Evolutionary conservation across 1,284 basidiomycete genomes (phyloP).

Genomic region (Chondrostereum purpureum): DNA sequence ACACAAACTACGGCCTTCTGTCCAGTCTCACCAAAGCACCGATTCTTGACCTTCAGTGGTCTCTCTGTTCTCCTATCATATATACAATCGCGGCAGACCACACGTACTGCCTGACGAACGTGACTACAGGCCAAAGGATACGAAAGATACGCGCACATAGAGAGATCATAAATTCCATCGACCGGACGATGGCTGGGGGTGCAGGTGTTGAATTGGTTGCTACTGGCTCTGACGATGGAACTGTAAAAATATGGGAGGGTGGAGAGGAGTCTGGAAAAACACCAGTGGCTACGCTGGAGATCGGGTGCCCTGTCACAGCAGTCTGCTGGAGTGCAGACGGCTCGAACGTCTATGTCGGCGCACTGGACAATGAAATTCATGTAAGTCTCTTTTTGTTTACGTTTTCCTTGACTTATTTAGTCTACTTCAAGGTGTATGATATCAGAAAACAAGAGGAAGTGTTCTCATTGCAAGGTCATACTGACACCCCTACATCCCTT

Average conservation of each 20-base stretch:
- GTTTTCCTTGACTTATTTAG: constrained; percentile 5
- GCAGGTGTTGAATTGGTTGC: constrained; percentile 57
- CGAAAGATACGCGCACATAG: constrained; percentile 78
- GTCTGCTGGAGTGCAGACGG: constrained; percentile 91
- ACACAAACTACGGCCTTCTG: constrained; percentile 75
- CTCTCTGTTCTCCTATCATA: constrained; percentile 60
- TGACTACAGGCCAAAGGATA: constrained; percentile 70
- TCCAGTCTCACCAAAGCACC: constrained; percentile 73
- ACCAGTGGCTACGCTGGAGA: constrained; percentile 72
- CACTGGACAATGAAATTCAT: constrained; percentile 90
- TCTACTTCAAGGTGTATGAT: constrained; percentile 84
- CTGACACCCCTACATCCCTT: constrained; percentile 86
- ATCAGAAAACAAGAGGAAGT: constrained; percentile 76
- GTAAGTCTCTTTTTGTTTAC: constrained; percentile 38
- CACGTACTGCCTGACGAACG: constrained; percentile 66
- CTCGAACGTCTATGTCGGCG: constrained; percentile 80
- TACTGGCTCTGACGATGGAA: constrained; percentile 85
- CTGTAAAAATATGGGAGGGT: constrained; percentile 84
- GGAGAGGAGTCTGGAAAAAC: constrained; percentile 71
- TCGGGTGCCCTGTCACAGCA: constrained; percentile 86
- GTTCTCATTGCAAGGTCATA: constrained; percentile 72
- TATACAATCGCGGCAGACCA: constrained; percentile 85
- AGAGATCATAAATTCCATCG: constrained; percentile 85
- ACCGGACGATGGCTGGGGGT: constrained; percentile 74
- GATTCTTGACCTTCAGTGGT: constrained; percentile 78